A percentile compares a stretch with the other conserved stretches of the same genome.
These are phyloP conservation scores for Opeltia flavorubescens DNA, from an alignment of 495 filamentous ascomycete genomes.

Conservation along the genomic window DNA sequence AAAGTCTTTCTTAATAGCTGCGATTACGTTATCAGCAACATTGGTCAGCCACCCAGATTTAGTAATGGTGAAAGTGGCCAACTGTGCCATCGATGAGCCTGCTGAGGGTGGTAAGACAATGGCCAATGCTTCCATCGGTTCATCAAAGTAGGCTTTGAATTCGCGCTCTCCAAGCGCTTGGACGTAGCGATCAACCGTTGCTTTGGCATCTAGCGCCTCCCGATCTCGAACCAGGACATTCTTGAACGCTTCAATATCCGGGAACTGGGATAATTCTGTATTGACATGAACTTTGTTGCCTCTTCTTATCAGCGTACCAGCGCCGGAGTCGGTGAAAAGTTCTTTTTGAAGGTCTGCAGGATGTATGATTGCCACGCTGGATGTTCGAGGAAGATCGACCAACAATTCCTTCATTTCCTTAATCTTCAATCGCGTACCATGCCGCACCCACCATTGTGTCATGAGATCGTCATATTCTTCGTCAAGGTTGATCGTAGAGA, in stretches of 20 bases:
- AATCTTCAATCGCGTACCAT: constrained; percentile 94
- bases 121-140: constrained; percentile 91
- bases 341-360: constrained; percentile 88
- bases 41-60: constrained; percentile 94
- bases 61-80: constrained; percentile 89
- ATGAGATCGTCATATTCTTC: constrained; percentile 94
- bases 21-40: constrained; percentile 94
- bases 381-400: constrained; percentile 71
- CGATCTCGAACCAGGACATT: constrained; percentile 74
- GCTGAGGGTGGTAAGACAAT: constrained; percentile 65
- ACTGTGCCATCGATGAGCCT: constrained; percentile 46
- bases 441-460: constrained; percentile 86
- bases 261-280: constrained; percentile 61
- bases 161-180: constrained; percentile 58
- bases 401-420: constrained; percentile 95
- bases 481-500: constrained; percentile 93
- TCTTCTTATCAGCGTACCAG: constrained; percentile 84
- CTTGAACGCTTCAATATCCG: constrained; percentile 62
- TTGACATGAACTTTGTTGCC: constrained; percentile 80
- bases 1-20: constrained; percentile 82
- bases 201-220: constrained; percentile 67
- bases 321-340: constrained; percentile 87
- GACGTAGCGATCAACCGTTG: constrained; percentile 76
- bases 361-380: constrained; percentile 95
- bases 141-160: constrained; percentile 93